Base-by-base conservation (phyloP, 208 protist genomes). In the Wallacemonas sp. region DNA sequence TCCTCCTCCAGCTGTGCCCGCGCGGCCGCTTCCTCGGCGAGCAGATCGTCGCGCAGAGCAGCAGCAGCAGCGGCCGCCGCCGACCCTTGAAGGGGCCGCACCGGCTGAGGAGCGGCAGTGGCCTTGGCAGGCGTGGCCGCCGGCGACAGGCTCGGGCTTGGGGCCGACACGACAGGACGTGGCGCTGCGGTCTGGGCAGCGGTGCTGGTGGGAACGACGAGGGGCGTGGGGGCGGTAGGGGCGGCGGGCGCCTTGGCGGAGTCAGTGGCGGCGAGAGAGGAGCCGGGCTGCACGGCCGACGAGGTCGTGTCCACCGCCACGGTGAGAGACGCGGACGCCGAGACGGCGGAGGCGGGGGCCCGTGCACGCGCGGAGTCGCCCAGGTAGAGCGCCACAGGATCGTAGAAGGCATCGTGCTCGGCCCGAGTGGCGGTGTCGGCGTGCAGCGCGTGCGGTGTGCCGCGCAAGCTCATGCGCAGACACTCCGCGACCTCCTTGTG, bases 1-100 rank as follows among this genome's bases (percentile, higher is more conserved):
- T 63, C 59, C 0, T 55, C 57, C 42, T 32, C 26, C 2, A 77
- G 29, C 18, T 16, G 18, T 2, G 55, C 45, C 3, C 71, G 64
- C 2, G 59, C 57, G 16, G 41, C 41, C 0, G 39, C 3, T 29
- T 77, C 71, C 16, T 46, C 31, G 5, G 45, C 49, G 0, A 32
- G 28, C 11, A 77, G 46, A 25, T 67, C 61, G 11, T 0, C 18
- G 10, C 55, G 11, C 2, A 26, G 32, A 11, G 11, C 26, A 8
- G 16, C n/a, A n/a, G n/a, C n/a, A n/a, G n/a, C n/a, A n/a, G n/a
- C n/a, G n/a, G n/a, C n/a, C n/a, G n/a, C n/a, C n/a, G n/a, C n/a
- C n/a, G n/a, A n/a, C n/a, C n/a, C n/a, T n/a, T n/a, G n/a, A n/a
- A n/a, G n/a, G n/a, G n/a, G n/a, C n/a, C n/a, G n/a, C n/a, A n/a